Conservation (phyloP, 305 asterid genomes). For the Fraxinus velutina region DNA sequence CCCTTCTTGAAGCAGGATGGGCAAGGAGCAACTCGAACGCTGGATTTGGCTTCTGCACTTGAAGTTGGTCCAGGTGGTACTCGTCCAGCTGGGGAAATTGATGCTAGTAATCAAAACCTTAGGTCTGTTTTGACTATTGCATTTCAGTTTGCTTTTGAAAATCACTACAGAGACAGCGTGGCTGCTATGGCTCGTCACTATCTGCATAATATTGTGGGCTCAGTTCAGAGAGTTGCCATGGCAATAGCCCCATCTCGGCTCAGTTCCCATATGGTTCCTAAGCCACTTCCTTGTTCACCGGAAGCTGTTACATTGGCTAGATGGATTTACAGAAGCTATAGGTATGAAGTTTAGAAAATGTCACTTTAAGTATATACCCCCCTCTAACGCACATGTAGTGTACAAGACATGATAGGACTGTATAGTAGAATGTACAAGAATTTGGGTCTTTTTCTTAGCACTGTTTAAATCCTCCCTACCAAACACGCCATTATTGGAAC, state of each 20-base stretch:
- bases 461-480: neutral
- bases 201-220: constrained; percentile 73
- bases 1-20: constrained; percentile 49
- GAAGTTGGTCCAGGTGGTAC: constrained; percentile 69
- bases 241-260: constrained; percentile 81
- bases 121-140: constrained; percentile 92
- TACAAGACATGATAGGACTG: neutral
- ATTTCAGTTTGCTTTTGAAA: constrained; percentile 86
- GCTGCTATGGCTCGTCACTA: constrained; percentile 97
- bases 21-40: constrained; percentile 57
- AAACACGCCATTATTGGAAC: neutral
- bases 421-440: neutral
- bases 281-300: constrained; percentile 66
- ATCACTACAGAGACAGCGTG: constrained; percentile 73
- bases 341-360: constrained; percentile 33
- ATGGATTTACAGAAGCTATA: constrained; percentile 86
- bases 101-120: constrained; percentile 43
- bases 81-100: constrained; percentile 52
- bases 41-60: constrained; percentile 87
- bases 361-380: neutral
- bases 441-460: neutral
- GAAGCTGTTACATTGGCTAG: constrained; percentile 81
- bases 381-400: neutral
- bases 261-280: constrained; percentile 55
- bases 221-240: constrained; percentile 94